Conservation (phyloP, 345 rosid species). For the Limnanthes douglasii region DNA sequence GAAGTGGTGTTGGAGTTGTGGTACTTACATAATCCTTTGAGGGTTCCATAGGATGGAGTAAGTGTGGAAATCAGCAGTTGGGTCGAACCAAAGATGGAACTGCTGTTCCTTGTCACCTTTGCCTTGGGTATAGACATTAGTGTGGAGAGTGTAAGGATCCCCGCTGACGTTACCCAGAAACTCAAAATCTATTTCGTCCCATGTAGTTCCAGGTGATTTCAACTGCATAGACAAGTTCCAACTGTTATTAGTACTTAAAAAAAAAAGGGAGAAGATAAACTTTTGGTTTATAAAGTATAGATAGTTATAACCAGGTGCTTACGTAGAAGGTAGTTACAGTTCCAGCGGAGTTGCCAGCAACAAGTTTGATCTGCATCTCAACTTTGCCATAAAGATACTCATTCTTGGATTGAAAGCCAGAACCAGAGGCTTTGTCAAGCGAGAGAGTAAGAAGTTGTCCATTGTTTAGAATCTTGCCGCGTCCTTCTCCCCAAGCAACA, state of each 20-base stretch:
- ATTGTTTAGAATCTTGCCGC: constrained; percentile 27
- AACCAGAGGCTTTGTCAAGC: constrained; percentile 37
- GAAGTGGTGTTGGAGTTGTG: too few species aligned
- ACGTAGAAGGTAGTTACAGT: constrained; percentile 34
- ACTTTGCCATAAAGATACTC: constrained; percentile 31
- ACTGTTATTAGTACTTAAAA: not conserved
- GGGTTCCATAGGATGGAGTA: constrained; percentile 41
- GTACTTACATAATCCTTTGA: constrained; percentile 20
- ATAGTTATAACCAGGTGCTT: constrained; percentile 1
- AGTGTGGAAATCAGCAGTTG: constrained; percentile 29
- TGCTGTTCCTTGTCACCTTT: constrained; percentile 41
- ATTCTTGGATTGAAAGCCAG: constrained; percentile 32
- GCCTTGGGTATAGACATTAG: constrained; percentile 35
- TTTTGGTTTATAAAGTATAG: not conserved
- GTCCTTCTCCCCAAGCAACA: constrained; percentile 38
- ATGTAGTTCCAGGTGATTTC: constrained; percentile 26
- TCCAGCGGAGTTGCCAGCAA: constrained; percentile 34
- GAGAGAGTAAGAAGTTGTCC: constrained; percentile 31
- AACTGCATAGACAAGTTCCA: constrained; percentile 15
- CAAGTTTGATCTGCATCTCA: constrained; percentile 35
- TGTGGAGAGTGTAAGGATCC: constrained; percentile 41
- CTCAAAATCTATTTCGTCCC: constrained; percentile 49
- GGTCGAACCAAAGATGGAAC: constrained; percentile 42
- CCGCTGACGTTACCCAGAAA: constrained; percentile 46
- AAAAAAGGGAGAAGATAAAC: too few species aligned